Evolutionary conservation across 148 eudicot genomes (phyloP).

Genomic region (Persicaria maculosa): DNA sequence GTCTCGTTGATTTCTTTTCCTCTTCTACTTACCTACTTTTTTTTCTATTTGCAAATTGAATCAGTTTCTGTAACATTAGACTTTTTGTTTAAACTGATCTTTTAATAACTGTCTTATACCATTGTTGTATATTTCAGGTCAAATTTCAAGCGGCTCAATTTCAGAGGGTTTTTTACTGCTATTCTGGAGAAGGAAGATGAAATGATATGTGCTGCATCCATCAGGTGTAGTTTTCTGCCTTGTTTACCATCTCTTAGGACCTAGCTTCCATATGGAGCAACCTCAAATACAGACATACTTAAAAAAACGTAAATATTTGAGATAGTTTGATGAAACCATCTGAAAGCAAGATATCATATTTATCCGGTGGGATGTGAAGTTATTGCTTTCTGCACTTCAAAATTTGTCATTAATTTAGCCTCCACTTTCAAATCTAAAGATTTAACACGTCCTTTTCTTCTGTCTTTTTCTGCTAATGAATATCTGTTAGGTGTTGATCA

Average conservation of each 20-base stretch:
- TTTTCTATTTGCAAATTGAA: not conserved
- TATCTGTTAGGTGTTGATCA: not conserved
- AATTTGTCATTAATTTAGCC: not conserved
- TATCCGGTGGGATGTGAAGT: not conserved
- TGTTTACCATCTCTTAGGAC: not conserved
- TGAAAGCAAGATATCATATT: not conserved
- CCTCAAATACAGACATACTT: not conserved
- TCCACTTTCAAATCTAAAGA: not conserved
- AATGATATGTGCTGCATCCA: constrained; percentile 60
- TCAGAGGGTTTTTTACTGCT: constrained; percentile 56
- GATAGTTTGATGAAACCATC: not conserved
- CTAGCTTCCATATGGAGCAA: not conserved
- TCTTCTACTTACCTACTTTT: too few relatives aligned
- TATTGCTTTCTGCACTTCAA: not conserved
- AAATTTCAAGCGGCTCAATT: constrained; percentile 71
- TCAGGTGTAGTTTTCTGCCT: constrained; percentile 44
- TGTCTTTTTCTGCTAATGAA: not conserved
- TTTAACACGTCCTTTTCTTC: not conserved
- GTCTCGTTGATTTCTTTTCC: too few relatives aligned
- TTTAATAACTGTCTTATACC: not conserved
- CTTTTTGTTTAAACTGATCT: not conserved
- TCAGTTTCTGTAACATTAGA: not conserved
- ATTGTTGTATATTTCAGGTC: constrained; percentile 39
- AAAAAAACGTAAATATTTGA: not conserved
- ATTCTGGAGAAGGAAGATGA: constrained; percentile 84